Percentiles rank a stretch among this genome's conserved stretches.
Conservation (phyloP, 2,329 filamentous ascomycete species). For the Colletotrichum simmondsii region DNA sequence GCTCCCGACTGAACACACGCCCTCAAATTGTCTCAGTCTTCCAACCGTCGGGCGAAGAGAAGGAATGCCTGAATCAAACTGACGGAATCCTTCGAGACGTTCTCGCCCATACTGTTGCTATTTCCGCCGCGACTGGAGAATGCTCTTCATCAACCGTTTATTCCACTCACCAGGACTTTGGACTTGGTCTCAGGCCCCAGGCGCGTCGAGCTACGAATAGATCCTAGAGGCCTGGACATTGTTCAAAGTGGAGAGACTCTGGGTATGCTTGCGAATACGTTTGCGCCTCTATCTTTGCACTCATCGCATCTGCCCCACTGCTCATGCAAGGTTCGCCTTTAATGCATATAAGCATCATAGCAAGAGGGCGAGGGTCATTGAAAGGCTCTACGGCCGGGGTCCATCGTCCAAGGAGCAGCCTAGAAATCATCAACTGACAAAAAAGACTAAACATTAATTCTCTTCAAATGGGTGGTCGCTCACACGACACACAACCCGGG, state of each 20-base stretch:
- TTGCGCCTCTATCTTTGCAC: background rate
- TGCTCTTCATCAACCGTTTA: background rate
- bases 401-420: background rate
- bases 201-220: background rate
- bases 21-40: background rate
- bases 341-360: background rate
- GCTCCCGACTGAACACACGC: slow-evolving; percentile 10
- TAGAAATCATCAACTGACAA: background rate
- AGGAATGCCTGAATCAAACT: slow-evolving; percentile 4
- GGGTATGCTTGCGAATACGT: too few relatives aligned
- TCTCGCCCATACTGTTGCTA: background rate
- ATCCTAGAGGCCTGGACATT: background rate
- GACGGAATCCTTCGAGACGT: slow-evolving; percentile 2
- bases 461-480: background rate
- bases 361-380: background rate
- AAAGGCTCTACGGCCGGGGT: background rate
- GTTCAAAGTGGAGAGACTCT: too few relatives aligned
- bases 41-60: slow-evolving; percentile 12
- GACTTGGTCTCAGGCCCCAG: background rate
- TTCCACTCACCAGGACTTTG: background rate
- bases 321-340: background rate
- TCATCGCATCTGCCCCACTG: background rate
- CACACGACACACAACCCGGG: background rate
- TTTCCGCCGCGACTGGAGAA: background rate
- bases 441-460: background rate